Evolutionary conservation across 2,329 filamentous ascomycete genomes (phyloP).

Genomic region (Ophiostoma angusticollis): DNA sequence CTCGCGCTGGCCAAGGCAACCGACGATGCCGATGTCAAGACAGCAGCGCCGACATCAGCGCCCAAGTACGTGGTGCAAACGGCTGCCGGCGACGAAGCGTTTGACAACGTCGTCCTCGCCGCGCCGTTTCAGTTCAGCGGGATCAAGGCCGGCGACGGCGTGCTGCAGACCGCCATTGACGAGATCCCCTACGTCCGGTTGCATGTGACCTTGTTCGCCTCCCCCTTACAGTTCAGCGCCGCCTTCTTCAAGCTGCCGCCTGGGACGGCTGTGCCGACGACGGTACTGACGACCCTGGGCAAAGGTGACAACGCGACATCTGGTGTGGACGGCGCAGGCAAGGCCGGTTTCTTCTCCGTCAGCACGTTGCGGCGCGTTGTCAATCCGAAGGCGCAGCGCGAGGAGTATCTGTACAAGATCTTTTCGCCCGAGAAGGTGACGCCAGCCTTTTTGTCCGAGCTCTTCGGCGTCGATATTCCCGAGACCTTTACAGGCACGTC

Average conservation of each 20-base stretch:
- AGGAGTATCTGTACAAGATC: slow-evolving; percentile 52
- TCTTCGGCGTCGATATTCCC: slow-evolving; percentile 38
- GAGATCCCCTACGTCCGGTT: slow-evolving; percentile 74
- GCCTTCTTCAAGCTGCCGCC: slow-evolving; percentile 56
- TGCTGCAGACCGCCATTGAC: slow-evolving; percentile 60
- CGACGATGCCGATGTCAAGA: too few species aligned
- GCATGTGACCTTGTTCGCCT: slow-evolving; percentile 81
- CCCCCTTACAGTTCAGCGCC: slow-evolving; percentile 58
- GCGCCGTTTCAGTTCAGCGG: slow-evolving; percentile 70
- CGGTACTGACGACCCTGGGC: slow-evolving; percentile 71
- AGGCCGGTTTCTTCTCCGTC: slow-evolving; percentile 72
- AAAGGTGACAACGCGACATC: slow-evolving; percentile 38
- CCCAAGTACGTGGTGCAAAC: slow-evolving; percentile 35
- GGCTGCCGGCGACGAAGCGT: slow-evolving; percentile 29
- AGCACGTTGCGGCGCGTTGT: slow-evolving; percentile 54
- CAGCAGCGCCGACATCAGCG: neutral
- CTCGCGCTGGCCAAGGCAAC: neutral
- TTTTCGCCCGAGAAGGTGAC: slow-evolving; percentile 46
- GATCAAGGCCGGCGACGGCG: slow-evolving; percentile 48
- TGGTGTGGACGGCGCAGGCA: slow-evolving; percentile 50
- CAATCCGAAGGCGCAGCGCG: slow-evolving; percentile 43
- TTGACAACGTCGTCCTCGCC: slow-evolving; percentile 74
- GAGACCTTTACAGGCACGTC: slow-evolving; percentile 21
- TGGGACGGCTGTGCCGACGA: slow-evolving; percentile 50
- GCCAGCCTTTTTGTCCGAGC: slow-evolving; percentile 36